These are phyloP conservation scores for Kentomonas sorsogonicus DNA, from an alignment of 208 protist species.

Conservation along the genomic window DNA sequence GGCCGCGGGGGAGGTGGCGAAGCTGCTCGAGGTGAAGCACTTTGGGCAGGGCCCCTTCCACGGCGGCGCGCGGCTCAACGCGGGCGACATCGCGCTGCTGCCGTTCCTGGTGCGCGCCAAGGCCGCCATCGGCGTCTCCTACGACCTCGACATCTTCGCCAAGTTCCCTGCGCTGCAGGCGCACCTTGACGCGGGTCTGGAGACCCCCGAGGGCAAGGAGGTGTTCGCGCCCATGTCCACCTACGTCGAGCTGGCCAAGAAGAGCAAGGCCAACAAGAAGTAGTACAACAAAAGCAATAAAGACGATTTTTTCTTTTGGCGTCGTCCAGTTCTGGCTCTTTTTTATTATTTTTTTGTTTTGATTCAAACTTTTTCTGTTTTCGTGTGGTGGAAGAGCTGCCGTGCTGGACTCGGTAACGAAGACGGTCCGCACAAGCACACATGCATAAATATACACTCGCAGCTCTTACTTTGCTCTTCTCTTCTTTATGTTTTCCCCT, in stretches of 20 bases:
- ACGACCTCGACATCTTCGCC: conserved; percentile 42
- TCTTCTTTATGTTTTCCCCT: conserved; percentile 5
- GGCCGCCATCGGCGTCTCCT: conserved; percentile 33
- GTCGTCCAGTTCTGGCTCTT: neutral
- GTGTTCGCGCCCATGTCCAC: conserved; percentile 27
- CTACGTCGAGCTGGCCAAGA: conserved; percentile 20
- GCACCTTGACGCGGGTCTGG: conserved; percentile 36
- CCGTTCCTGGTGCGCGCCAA: conserved; percentile 50
- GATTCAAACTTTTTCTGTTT: neutral
- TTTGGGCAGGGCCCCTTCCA: conserved; percentile 64
- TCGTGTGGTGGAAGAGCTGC: neutral
- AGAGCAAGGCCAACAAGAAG: neutral
- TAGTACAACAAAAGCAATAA: conserved; percentile 6
- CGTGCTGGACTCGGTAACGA: too few relatives aligned
- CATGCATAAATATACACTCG: too few relatives aligned
- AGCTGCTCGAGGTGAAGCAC: conserved; percentile 34
- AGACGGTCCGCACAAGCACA: too few relatives aligned
- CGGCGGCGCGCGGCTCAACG: conserved; percentile 44
- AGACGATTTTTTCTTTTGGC: neutral
- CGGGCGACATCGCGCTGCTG: conserved; percentile 53
- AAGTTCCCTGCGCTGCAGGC: conserved; percentile 40
- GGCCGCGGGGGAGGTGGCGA: conserved; percentile 43
- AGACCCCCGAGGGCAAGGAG: conserved; percentile 22
- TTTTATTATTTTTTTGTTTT: conserved; percentile 8
- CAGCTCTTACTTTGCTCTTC: conserved; percentile 2